Percentiles rank a stretch among this genome's conserved stretches.
Conservation (phyloP, 2,329 filamentous ascomycete species). For the Cadophora malorum region DNA sequence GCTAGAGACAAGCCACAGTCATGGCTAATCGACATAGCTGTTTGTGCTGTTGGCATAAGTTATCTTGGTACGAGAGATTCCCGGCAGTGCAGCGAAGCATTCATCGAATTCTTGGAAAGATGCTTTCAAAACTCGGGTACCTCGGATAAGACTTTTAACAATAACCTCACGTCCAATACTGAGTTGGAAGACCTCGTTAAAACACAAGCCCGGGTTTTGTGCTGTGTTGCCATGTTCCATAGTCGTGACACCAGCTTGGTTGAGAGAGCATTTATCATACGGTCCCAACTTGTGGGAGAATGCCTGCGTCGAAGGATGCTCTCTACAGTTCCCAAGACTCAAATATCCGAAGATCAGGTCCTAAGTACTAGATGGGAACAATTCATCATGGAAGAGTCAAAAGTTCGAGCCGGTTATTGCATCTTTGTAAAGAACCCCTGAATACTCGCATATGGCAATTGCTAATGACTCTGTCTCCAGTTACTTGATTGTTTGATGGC, state of each 20-base stretch:
- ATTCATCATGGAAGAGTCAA: background rate
- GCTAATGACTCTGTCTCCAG: background rate
- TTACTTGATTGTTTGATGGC: slow-evolving; percentile 14
- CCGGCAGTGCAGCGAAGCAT: slow-evolving; percentile 11
- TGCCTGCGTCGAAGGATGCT: slow-evolving; percentile 3
- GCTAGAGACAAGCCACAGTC: background rate
- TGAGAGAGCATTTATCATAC: background rate
- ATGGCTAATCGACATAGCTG: slow-evolving; percentile 1
- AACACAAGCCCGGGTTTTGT: slow-evolving; percentile 5
- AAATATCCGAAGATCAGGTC: background rate
- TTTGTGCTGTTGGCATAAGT: background rate
- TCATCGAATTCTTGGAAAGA: background rate
- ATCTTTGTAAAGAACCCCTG: background rate
- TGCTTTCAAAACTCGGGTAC: background rate
- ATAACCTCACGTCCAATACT: background rate
- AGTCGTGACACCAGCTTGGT: background rate
- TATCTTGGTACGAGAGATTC: slow-evolving; percentile 9
- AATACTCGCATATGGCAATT: background rate
- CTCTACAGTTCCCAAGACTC: background rate
- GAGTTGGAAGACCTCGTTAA: background rate
- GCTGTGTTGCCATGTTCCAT: background rate
- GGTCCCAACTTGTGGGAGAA: slow-evolving; percentile 6
- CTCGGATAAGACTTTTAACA: background rate
- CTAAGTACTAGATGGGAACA: no score
- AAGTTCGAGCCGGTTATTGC: background rate